These are phyloP conservation scores for Pythium scleroteichum DNA, from an alignment of 352 stramenopile genomes.

Conservation along the genomic window DNA sequence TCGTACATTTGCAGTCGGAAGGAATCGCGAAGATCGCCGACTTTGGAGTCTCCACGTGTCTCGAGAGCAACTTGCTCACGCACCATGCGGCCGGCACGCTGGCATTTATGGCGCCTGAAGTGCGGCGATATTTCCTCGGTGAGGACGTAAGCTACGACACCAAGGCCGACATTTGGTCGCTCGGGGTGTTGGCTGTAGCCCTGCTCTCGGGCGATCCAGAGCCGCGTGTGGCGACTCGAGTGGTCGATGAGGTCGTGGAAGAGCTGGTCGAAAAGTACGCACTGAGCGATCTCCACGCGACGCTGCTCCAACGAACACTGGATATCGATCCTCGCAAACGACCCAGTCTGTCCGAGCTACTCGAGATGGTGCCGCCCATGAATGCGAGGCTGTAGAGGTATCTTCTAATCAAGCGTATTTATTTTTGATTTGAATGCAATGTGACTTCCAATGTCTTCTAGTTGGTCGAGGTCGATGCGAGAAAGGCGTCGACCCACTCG, in stretches of 20 bases:
- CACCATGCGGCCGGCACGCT: conserved; percentile 76
- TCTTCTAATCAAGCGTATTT: conserved; percentile 20
- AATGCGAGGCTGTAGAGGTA: conserved; percentile 45
- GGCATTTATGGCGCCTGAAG: conserved; percentile 81
- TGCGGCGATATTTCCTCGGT: conserved; percentile 71
- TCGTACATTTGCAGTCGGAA: conserved; percentile 42
- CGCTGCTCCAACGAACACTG: conserved; percentile 49
- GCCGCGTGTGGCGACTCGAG: conserved; percentile 63
- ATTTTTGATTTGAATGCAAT: conserved; percentile 9
- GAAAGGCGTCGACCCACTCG: conserved; percentile 74
- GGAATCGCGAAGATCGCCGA: conserved; percentile 74
- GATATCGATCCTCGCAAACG: conserved; percentile 41
- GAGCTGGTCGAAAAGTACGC: conserved; percentile 14
- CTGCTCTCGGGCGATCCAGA: conserved; percentile 71
- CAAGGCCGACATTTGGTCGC: conserved; percentile 77
- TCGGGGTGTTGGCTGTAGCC: conserved; percentile 68
- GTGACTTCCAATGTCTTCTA: conserved; percentile 8
- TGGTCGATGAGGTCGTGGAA: conserved; percentile 66
- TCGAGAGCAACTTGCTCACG: conserved; percentile 72
- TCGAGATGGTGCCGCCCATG: conserved; percentile 38
- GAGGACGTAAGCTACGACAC: conserved; percentile 69
- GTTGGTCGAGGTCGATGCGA: conserved; percentile 35
- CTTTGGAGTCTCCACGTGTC: conserved; percentile 81
- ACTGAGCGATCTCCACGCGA: conserved; percentile 27
- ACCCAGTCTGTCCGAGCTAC: conserved; percentile 43